Evolutionary conservation across 352 stramenopile genomes (phyloP).

Genomic region (Elongisporangium senticosum): DNA sequence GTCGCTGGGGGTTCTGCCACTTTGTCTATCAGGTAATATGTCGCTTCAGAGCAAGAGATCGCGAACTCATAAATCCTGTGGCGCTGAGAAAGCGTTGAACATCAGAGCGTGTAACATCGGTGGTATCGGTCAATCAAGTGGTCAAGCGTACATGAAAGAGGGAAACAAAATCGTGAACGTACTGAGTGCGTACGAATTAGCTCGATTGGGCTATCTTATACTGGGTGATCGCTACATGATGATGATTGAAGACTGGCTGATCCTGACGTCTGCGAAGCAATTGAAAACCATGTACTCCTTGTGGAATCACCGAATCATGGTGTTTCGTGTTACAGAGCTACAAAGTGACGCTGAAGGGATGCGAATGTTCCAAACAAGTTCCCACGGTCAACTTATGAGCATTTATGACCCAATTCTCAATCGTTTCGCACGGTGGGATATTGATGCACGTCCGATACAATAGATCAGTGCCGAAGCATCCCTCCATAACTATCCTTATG

Average conservation of each 20-base stretch:
- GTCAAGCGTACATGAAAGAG: constrained; percentile 2
- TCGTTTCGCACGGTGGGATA: too few relatives aligned
- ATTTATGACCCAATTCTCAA: too few relatives aligned
- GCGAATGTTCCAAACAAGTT: too few relatives aligned
- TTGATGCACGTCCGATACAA: background rate
- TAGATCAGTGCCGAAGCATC: too few relatives aligned
- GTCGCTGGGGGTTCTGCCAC: constrained; percentile 23
- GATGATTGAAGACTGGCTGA: constrained; percentile 22
- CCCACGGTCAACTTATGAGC: too few relatives aligned
- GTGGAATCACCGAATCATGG: constrained; percentile 23
- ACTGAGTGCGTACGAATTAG: constrained; percentile 20
- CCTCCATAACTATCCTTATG: too few relatives aligned
- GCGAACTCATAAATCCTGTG: background rate
- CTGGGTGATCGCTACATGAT: constrained; percentile 20
- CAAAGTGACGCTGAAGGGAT: too few relatives aligned
- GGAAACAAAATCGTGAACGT: too few relatives aligned
- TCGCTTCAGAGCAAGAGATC: background rate
- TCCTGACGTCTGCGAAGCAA: constrained; percentile 15
- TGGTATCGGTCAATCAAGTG: constrained; percentile 16
- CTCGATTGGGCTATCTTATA: constrained; percentile 30
- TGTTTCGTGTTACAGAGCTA: constrained; percentile 12
- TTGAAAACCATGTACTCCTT: constrained; percentile 15
- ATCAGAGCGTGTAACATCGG: constrained; percentile 18
- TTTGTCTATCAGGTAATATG: constrained; percentile 15
- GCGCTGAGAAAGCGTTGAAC: constrained; percentile 19